phyloP scores from a whole-genome alignment of 345 rosid genomes.

The Populus davidiana region DNA sequence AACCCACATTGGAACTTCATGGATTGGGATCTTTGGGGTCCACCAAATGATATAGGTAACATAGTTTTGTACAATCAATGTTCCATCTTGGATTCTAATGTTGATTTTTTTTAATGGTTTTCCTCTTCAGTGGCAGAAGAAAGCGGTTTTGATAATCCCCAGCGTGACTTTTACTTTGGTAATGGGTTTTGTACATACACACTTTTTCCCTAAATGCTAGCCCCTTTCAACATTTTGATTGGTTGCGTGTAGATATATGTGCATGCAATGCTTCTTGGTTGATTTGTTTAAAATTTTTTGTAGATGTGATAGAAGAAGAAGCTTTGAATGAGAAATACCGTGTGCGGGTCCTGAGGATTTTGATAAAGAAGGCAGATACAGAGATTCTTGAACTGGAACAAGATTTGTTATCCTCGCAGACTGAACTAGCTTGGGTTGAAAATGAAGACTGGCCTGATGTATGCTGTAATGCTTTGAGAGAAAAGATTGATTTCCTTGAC shows the following conservation, averaged over 20 bases:
- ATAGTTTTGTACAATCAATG: neutral
- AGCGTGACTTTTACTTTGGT: slow-evolving; percentile 42
- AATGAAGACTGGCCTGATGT: slow-evolving; percentile 46
- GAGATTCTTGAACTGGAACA: slow-evolving; percentile 54
- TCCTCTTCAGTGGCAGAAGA: slow-evolving; percentile 35
- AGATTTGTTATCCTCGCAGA: slow-evolving; percentile 37
- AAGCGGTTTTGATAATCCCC: slow-evolving; percentile 13
- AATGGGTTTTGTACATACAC: slow-evolving; percentile 42
- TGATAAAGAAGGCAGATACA: slow-evolving; percentile 47
- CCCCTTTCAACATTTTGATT: neutral
- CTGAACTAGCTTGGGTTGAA: slow-evolving; percentile 51
- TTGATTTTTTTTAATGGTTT: slow-evolving; percentile 1
- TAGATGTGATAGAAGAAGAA: slow-evolving; percentile 64
- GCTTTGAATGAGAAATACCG: slow-evolving; percentile 55
- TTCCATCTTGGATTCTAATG: slow-evolving; percentile 8
- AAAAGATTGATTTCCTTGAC: slow-evolving; percentile 37
- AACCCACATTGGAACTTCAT: slow-evolving; percentile 17
- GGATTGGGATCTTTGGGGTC: slow-evolving; percentile 64
- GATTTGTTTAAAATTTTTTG: neutral
- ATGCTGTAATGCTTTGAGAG: slow-evolving; percentile 45
- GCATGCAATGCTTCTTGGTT: slow-evolving; percentile 3
- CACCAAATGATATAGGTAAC: slow-evolving; percentile 35
- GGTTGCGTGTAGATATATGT: neutral
- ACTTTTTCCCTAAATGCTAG: neutral
- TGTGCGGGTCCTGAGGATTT: slow-evolving; percentile 46